phyloP scores from a whole-genome alignment of 176 grass and related monocot species.

The Chloris gayana region DNA sequence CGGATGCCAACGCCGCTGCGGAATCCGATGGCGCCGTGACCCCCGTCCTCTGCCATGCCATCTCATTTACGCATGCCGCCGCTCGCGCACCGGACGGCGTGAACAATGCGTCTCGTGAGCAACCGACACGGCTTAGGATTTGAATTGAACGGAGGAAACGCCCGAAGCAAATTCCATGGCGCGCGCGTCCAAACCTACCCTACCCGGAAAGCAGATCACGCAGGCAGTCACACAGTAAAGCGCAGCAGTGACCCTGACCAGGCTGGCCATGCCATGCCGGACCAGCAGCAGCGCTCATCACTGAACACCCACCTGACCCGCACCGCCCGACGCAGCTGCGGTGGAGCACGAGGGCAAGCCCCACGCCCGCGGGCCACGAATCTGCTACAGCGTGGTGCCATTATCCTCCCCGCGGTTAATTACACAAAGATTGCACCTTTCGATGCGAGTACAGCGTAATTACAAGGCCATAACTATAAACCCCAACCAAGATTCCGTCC shows the following conservation, averaged over 20 bases:
- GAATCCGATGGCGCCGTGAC: neutral
- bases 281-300: neutral
- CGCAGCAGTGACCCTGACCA: neutral
- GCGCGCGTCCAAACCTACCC: neutral
- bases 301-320: neutral
- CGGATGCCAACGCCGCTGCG: neutral
- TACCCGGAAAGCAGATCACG: neutral
- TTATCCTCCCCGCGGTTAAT: constrained; percentile 24
- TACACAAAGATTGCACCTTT: constrained; percentile 44
- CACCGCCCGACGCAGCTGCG: neutral
- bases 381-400: constrained; percentile 23
- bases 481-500: constrained; percentile 25
- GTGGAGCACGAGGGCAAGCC: neutral
- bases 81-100: neutral
- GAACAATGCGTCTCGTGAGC: constrained; percentile 19
- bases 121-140: constrained; percentile 9
- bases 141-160: neutral
- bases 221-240: constrained; percentile 19
- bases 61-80: neutral
- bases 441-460: constrained; percentile 15
- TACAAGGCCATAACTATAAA: neutral
- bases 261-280: constrained; percentile 32
- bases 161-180: neutral
- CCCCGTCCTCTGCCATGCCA: neutral
- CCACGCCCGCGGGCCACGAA: constrained; percentile 33